These are phyloP conservation scores for Alternaria conjuncta DNA, from an alignment of 2,329 filamentous ascomycete genomes.

Conservation along the genomic window DNA sequence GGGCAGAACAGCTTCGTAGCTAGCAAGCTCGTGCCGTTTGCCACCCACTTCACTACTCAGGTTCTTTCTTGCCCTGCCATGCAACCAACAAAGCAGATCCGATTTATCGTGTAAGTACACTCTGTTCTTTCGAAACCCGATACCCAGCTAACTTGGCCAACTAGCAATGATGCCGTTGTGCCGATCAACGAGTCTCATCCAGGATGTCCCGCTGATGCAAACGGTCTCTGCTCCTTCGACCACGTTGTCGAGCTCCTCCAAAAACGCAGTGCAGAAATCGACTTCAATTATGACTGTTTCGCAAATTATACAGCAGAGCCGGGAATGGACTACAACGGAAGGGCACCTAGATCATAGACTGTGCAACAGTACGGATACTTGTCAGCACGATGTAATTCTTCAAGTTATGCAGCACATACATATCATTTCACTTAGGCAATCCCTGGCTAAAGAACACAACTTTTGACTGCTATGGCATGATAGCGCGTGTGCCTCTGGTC, in stretches of 20 bases:
- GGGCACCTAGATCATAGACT: conserved; percentile 18
- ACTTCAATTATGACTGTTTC: conserved; percentile 40
- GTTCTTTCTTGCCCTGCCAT: conserved; percentile 31
- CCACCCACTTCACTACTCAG: conserved; percentile 40
- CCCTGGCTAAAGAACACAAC: neutral
- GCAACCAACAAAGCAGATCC: conserved; percentile 34
- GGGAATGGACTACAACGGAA: conserved; percentile 36
- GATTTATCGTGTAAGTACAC: conserved; percentile 37
- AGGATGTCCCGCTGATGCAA: conserved; percentile 26
- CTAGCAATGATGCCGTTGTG: conserved; percentile 38
- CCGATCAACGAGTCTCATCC: conserved; percentile 32
- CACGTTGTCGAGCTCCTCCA: conserved; percentile 35
- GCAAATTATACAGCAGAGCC: conserved; percentile 34
- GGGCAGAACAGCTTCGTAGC: conserved; percentile 34
- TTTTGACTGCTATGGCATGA: neutral
- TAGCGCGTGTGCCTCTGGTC: neutral
- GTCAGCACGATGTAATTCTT: neutral
- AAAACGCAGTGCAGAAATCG: conserved; percentile 36
- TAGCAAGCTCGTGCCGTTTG: conserved; percentile 38
- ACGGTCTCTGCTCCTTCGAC: conserved; percentile 40
- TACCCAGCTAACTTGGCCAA: neutral
- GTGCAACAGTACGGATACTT: neutral
- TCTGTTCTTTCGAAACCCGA: neutral
- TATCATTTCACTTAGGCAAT: neutral
- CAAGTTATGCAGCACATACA: neutral